A percentile compares a stretch with the other conserved stretches of the same genome.
Conservation (phyloP, 2,329 filamentous ascomycete genomes). For the Macrophomina phaseolina region DNA sequence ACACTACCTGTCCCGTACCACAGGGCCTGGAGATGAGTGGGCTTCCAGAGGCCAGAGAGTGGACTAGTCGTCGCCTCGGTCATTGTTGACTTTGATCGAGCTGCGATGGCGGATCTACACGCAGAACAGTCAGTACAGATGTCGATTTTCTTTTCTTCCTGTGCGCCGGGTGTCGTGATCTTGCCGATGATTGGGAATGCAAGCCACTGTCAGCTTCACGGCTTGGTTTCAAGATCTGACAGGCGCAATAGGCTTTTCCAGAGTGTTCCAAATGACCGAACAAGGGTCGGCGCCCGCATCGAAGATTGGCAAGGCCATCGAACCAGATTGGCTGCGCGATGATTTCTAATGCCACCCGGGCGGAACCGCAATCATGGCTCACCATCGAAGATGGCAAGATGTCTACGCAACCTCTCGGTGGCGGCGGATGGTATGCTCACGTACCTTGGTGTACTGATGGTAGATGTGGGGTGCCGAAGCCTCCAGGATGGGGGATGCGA, state of each 20-base stretch:
- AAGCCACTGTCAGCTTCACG: background rate
- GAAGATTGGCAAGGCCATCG: background rate
- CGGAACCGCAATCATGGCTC: background rate
- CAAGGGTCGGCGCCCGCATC: background rate
- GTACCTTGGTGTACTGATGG: slow-evolving; percentile 6
- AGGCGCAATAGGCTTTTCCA: background rate
- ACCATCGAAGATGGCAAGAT: slow-evolving; percentile 3
- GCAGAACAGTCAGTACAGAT: too few relatives aligned
- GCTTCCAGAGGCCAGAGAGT: slow-evolving; percentile 57
- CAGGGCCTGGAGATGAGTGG: slow-evolving; percentile 55
- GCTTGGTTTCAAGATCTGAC: background rate
- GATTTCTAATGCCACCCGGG: background rate
- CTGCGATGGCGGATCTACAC: background rate
- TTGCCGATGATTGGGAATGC: background rate
- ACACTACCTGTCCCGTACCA: slow-evolving; percentile 58
- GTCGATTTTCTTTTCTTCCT: too few relatives aligned
- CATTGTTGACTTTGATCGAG: slow-evolving; percentile 36
- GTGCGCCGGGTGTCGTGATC: too few relatives aligned
- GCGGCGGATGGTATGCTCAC: background rate
- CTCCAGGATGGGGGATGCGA: background rate
- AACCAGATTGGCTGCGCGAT: background rate
- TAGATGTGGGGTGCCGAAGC: background rate
- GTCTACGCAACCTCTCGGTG: slow-evolving; percentile 12
- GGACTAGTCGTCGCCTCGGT: slow-evolving; percentile 52
- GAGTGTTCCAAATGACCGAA: background rate